A percentile compares a stretch with the other conserved stretches of the same genome.
These are phyloP conservation scores for Penicillium lividum DNA, from an alignment of 495 filamentous ascomycete species.

Conservation along the genomic window DNA sequence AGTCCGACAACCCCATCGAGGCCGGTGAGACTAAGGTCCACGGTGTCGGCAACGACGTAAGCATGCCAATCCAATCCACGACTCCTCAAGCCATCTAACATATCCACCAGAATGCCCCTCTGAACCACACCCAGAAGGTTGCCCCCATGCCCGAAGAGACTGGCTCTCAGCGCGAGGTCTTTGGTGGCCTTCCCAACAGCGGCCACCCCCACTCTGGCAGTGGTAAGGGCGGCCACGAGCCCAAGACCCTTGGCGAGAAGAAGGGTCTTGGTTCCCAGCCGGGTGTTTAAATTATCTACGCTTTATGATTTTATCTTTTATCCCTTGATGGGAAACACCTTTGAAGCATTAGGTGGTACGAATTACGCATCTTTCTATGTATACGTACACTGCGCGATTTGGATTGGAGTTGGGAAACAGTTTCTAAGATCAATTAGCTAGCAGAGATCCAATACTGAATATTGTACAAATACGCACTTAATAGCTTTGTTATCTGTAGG, in stretches of 20 bases:
- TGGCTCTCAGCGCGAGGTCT: slow-evolving; percentile 30
- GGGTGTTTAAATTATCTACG: slow-evolving; percentile 6
- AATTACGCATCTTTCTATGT: slow-evolving; percentile 15
- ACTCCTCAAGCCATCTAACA: not conserved
- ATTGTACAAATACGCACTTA: not conserved
- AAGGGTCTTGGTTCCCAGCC: slow-evolving; percentile 38
- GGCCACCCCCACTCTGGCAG: slow-evolving; percentile 28
- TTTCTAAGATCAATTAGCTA: not conserved
- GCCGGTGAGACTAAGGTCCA: slow-evolving; percentile 45
- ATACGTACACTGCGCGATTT: slow-evolving; percentile 4
- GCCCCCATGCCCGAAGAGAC: slow-evolving; percentile 46
- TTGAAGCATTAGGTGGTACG: slow-evolving; percentile 1
- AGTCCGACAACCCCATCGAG: slow-evolving; percentile 54
- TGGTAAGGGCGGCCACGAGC: slow-evolving; percentile 47
- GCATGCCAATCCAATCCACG: slow-evolving; percentile 5
- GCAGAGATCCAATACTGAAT: not conserved
- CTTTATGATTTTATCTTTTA: not conserved
- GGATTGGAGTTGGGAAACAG: not conserved
- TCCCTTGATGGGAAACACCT: slow-evolving; percentile 1
- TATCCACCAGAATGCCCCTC: slow-evolving; percentile 32
- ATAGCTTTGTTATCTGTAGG: too few species aligned
- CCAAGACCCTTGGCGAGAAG: slow-evolving; percentile 39
- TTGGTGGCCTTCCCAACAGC: slow-evolving; percentile 24
- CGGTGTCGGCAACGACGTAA: slow-evolving; percentile 40
- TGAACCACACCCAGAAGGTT: slow-evolving; percentile 44